phyloP scores from a whole-genome alignment of 1,284 basidiomycete genomes.

The Ganoderma lingzhi region DNA sequence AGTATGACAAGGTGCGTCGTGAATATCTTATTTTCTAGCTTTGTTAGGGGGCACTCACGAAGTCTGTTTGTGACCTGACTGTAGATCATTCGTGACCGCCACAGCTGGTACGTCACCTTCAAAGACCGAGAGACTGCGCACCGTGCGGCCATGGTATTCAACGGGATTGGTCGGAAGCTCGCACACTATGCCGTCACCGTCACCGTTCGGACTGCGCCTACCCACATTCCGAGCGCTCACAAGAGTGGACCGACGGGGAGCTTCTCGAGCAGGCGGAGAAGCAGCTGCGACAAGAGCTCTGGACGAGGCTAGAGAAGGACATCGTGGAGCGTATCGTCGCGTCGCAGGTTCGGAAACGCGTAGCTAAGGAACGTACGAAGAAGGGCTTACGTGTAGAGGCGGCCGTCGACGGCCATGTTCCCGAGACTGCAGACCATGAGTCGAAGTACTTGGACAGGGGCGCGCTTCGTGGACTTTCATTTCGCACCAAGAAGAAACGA shows the following conservation, averaged over 20 bases:
- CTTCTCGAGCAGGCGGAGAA: slow-evolving; percentile 67
- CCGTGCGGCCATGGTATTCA: slow-evolving; percentile 66
- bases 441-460: slow-evolving; percentile 26
- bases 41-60: slow-evolving; percentile 15
- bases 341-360: slow-evolving; percentile 61
- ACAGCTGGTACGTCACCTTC: slow-evolving; percentile 78
- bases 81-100: slow-evolving; percentile 71
- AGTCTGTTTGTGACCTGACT: slow-evolving; percentile 4
- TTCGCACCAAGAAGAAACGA: slow-evolving; percentile 68
- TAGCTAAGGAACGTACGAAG: slow-evolving; percentile 57
- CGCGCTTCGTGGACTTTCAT: slow-evolving; percentile 71
- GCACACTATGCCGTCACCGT: slow-evolving; percentile 68
- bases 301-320: slow-evolving; percentile 70
- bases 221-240: slow-evolving; percentile 42
- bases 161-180: slow-evolving; percentile 57
- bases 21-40: not conserved
- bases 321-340: slow-evolving; percentile 72
- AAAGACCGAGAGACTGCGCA: slow-evolving; percentile 62
- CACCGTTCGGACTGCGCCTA: slow-evolving; percentile 59
- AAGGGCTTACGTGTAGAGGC: slow-evolving; percentile 39
- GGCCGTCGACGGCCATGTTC: slow-evolving; percentile 25
- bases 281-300: slow-evolving; percentile 71
- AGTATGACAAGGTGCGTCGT: slow-evolving; percentile 67
- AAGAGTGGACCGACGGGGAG: slow-evolving; percentile 66
- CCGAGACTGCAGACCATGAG: slow-evolving; percentile 26